A percentile compares a stretch with the other conserved stretches of the same genome.
Conservation (phyloP, 805 yeast species). For the Lipomyces starkeyi region DNA sequence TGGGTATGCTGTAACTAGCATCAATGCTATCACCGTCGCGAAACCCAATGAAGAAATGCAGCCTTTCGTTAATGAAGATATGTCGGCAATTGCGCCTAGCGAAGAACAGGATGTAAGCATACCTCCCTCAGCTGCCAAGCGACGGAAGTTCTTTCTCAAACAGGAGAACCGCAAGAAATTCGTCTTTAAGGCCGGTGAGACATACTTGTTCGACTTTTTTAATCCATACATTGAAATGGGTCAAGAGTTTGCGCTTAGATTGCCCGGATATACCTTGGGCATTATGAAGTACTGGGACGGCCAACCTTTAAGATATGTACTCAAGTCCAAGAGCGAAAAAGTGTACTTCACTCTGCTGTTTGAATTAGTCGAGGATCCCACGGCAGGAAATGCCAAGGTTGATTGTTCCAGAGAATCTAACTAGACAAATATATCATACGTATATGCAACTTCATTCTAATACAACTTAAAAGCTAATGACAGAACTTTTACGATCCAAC, state of each 20-base stretch:
- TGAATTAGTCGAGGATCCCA: slow-evolving; percentile 23
- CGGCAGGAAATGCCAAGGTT: neutral
- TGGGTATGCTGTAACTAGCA: slow-evolving; percentile 64
- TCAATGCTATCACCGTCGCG: slow-evolving; percentile 53
- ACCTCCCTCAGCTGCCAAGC: slow-evolving; percentile 42
- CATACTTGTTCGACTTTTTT: slow-evolving; percentile 59
- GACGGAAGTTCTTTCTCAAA: slow-evolving; percentile 56
- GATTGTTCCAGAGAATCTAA: neutral
- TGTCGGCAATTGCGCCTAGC: slow-evolving; percentile 1
- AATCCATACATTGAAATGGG: slow-evolving; percentile 58
- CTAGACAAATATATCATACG: neutral
- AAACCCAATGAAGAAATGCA: neutral
- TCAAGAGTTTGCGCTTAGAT: slow-evolving; percentile 56
- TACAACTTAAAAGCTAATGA: neutral
- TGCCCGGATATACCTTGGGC: slow-evolving; percentile 56
- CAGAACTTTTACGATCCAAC: neutral
- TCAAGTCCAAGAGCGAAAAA: slow-evolving; percentile 42
- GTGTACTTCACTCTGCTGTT: slow-evolving; percentile 43
- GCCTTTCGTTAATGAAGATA: slow-evolving; percentile 28
- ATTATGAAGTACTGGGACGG: slow-evolving; percentile 48
- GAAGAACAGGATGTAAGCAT: slow-evolving; percentile 9
- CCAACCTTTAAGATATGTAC: slow-evolving; percentile 48
- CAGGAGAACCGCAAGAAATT: slow-evolving; percentile 50
- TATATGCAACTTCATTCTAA: neutral
- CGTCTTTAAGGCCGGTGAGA: slow-evolving; percentile 48